These are phyloP conservation scores for Pestalotiopsis sp. DNA, from an alignment of 2,329 filamentous ascomycete genomes.

Conservation along the genomic window DNA sequence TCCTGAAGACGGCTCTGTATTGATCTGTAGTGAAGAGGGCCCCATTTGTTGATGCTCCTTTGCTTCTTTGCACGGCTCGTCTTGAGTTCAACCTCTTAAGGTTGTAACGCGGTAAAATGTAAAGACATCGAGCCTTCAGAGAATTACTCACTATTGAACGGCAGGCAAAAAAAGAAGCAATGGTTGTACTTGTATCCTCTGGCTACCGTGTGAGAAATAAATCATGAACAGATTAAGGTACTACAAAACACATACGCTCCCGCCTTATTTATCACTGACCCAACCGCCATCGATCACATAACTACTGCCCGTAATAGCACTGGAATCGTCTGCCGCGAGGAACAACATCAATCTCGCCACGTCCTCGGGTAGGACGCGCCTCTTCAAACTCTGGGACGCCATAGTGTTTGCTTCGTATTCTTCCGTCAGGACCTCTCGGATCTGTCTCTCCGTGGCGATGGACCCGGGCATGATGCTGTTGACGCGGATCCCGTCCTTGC, in stretches of 20 bases:
- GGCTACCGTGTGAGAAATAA: not conserved
- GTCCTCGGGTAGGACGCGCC: conserved; percentile 43
- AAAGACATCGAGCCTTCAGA: not conserved
- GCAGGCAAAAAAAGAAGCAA: not conserved
- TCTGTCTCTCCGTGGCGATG: conserved; percentile 49
- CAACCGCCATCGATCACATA: conserved; percentile 41
- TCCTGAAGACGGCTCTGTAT: too few relatives aligned
- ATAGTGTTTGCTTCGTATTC: conserved; percentile 41
- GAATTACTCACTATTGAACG: not conserved
- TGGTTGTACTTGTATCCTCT: not conserved
- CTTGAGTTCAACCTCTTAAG: not conserved
- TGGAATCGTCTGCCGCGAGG: conserved; percentile 48
- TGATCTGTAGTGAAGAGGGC: too few relatives aligned
- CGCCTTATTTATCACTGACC: conserved; percentile 30
- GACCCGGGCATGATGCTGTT: conserved; percentile 54
- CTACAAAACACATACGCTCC: not conserved
- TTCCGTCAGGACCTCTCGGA: conserved; percentile 43
- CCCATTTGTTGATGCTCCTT: too few relatives aligned
- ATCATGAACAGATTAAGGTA: not conserved
- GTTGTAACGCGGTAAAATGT: not conserved
- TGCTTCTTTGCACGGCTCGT: not conserved
- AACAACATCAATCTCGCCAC: conserved; percentile 50
- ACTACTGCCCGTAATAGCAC: conserved; percentile 47
- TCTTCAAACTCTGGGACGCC: conserved; percentile 44
- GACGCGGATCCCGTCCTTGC: conserved; percentile 38